Conservation (phyloP, 345 rosid species). For the Rhodamnia rubescens region DNA sequence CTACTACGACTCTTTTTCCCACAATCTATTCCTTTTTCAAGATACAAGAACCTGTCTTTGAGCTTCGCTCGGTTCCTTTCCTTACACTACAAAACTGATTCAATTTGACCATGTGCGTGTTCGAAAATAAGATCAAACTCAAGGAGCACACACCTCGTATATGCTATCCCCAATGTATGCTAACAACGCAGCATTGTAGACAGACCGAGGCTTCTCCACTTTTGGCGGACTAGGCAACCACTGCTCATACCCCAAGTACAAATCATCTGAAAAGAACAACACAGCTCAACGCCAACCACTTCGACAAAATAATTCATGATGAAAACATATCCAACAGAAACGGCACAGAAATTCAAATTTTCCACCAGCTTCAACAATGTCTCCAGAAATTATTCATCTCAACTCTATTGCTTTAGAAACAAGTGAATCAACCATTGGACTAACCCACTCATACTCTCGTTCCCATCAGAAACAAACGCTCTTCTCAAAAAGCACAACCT, state of each 20-base stretch:
- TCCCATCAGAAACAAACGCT: background rate
- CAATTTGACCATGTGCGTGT: background rate
- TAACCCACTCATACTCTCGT: background rate
- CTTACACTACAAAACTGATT: background rate
- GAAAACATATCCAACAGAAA: background rate
- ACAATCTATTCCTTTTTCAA: background rate
- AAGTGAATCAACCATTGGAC: background rate
- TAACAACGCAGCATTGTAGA: constrained; percentile 27
- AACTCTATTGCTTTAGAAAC: background rate
- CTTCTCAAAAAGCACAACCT: too few species aligned
- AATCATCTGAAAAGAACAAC: constrained; percentile 10
- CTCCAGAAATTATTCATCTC: background rate
- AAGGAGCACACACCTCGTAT: constrained; percentile 44
- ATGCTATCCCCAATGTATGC: constrained; percentile 64
- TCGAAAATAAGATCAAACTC: background rate
- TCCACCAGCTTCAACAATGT: background rate
- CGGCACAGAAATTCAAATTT: background rate
- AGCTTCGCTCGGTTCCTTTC: background rate
- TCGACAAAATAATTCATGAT: background rate
- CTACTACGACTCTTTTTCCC: background rate
- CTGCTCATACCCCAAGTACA: constrained; percentile 44
- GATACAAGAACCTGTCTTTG: background rate
- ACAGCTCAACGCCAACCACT: background rate
- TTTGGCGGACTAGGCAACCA: constrained; percentile 57
- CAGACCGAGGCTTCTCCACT: constrained; percentile 58